Base-by-base conservation (phyloP, 345 rosid genomes). In the Camelina laxa region DNA sequence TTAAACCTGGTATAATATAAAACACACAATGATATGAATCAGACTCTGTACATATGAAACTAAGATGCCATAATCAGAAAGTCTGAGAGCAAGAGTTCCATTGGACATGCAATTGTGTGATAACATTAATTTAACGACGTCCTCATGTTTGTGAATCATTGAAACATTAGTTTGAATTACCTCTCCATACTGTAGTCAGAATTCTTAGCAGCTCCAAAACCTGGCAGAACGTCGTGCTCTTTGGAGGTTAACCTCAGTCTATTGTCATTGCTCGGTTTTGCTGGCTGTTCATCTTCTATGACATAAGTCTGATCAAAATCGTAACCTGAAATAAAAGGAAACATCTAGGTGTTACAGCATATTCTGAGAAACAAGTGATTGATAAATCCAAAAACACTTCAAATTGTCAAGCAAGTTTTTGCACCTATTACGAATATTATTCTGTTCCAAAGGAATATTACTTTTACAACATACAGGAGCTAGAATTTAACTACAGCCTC, bases 231-330 rank as follows among this genome's bases (percentile, higher is more conserved):
- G 33, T 86, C 90, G 49, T 82, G 82, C 72, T 90, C 92, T 70
- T 85, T 89, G 75, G 83, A 81, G 30, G 80, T 70, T 75, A 89
- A 82, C 83, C 83, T 90, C 78, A 72, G 82, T 76, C 50, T 82
- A 79, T 76, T 82, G 48, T 88, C 96, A 65, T 66, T 75, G 74
- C 73, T 73, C 47, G 81, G 75, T 70, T 49, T 81, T 60, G 90
- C 69, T 22, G 89, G 91, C 76, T 90, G 94, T 76, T 92, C 94
- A 75, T 95, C 96, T 33, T 79, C 94, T 74, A 92, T 96, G 57
- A 89, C 84, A 64, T 74, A 69, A 73, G 85, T 84, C 74, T 85
- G 90, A 82, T 84, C 89, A 49, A 90, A 84, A 75, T 90, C 86
- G 68, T 87, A 90, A 66, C 84, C 98, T 91, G 81, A 75, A 72